Evolutionary conservation across 441 rosid genomes (phyloP), one percentile per base, ranked within the genome.

Genomic region (Cnidoscolus chayamansa): DNA sequence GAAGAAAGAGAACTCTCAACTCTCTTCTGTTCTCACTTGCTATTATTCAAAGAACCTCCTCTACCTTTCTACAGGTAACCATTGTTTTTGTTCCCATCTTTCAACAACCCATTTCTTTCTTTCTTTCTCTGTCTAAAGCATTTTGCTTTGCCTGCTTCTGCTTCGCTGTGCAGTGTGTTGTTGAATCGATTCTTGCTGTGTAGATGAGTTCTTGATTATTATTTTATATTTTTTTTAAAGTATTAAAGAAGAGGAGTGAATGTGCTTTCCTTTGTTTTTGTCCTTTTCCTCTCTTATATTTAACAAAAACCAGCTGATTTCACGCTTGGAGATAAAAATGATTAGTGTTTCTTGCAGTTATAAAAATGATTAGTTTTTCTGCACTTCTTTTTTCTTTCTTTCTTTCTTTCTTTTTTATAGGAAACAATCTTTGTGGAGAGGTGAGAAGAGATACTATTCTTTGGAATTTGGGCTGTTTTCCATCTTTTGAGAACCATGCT

Each of bases 401-500:
- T 48, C 67, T 40, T 6, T 40, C 45, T 40, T 63, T 35, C 40
- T 35, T 68, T 63, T 71, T 56, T 48, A 37, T 49, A 59, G 12
- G 16, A 59, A 16, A 67, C 56, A 54, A 55, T 61, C 50, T 32
- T 40, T 69, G 71, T 65, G 17, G 65, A 61, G 53, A 17, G 72
- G 54, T 15, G 35, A 54, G 19, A 51, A 70, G 45, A 72, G 68
- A 69, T 68, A 10, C 61, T 47, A 55, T 57, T 79, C 79, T 82
- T 89, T 65, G 95, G 88, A 86, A 77, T 85, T 81, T 80, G 95
- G 76, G 90, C 83, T 82, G 59, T 72, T 83, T 86, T 86, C 63
- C 89, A 80, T 82, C 96, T 92, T 92, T 90, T 84, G 84, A 90
- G 92, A 88, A 71, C 81, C 91, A 86, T 87, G 91, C 92, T 75